Evolutionary conservation across 148 eudicot species (phyloP), one percentile per base, ranked within the genome.

Genomic region (Fagopyrum homotropicum): DNA sequence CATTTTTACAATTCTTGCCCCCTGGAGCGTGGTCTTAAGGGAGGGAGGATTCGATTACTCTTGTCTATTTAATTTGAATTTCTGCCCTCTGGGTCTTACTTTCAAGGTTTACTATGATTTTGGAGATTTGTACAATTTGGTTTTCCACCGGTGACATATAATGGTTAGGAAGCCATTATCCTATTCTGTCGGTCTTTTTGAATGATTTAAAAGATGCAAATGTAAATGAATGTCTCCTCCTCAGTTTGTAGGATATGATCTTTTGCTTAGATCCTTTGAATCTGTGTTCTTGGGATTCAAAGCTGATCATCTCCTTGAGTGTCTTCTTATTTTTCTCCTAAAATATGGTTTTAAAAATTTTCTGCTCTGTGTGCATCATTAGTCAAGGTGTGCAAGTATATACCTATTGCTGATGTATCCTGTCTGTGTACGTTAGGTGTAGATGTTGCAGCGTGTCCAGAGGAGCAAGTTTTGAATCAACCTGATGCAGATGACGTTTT

Each of bases 391-490:
- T 79, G 15, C 6, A 43, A 12, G 3, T 5, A 2, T 48, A 12
- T 10, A 50, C 0, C 54, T 55, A 16, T 8, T 17, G 9, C 49
- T 75, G 55, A 60, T 1, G 0, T 4, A 12, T 59, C 50, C 46
- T 75, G 40, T 75, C 16, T 22, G 44, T 61, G 35, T 60, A 2
- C 61, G 7, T 40, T 84, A 91, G 98, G 89, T 82, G 77, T 79
- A 76, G 98, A 89, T 79, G 82, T 79, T 79, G 73, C 87, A 54
- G 87, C 78, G 12, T 80, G 86, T 66, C 86, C 98, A 35, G 98
- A 91, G 76, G 98, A 91, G 86, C 91, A 89, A 83, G 81, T 89
- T 75, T 79, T 93, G 76, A 85, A 87, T 82, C 97, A 86, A 73
- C 82, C 84, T 57, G 97, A 89, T 44, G 79, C 74, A 72, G 91